Conservation (phyloP, 257 asterid genomes). For the Penstemon davidsonii region DNA sequence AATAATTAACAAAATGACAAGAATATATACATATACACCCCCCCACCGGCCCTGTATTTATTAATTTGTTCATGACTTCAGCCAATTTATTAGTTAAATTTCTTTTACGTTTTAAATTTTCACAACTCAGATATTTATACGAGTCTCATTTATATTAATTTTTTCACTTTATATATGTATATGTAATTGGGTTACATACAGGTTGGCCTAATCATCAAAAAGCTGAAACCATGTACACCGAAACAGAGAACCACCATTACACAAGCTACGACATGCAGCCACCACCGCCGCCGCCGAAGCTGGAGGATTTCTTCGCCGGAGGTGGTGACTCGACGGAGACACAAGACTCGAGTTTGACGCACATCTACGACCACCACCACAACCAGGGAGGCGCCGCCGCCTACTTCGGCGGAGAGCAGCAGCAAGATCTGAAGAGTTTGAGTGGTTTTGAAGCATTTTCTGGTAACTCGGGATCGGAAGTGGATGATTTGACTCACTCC, state of each 20-base stretch:
- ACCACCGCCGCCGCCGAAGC: conserved; percentile 63
- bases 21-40: conserved; percentile 33
- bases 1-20: conserved; percentile 48
- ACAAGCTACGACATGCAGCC: conserved; percentile 51
- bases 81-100: neutral
- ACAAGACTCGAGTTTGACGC: conserved; percentile 71
- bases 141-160: too few species aligned
- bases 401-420: conserved; percentile 42
- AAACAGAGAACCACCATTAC: conserved; percentile 34
- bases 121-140: too few species aligned
- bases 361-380: conserved; percentile 60
- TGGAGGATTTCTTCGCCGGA: conserved; percentile 81
- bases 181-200: neutral
- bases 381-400: conserved; percentile 31
- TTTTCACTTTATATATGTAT: neutral
- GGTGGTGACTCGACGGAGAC: conserved; percentile 77
- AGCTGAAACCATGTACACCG: conserved; percentile 50
- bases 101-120: neutral
- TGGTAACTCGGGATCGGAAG: conserved; percentile 82
- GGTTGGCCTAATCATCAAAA: conserved; percentile 60
- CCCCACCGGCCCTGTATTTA: neutral
- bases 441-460: conserved; percentile 71
- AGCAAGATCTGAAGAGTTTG: conserved; percentile 57
- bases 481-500: conserved; percentile 71
- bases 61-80: conserved; percentile 20